Conservation (phyloP, 805 yeast genomes). For the Maudiozyma serrabonitensis region DNA sequence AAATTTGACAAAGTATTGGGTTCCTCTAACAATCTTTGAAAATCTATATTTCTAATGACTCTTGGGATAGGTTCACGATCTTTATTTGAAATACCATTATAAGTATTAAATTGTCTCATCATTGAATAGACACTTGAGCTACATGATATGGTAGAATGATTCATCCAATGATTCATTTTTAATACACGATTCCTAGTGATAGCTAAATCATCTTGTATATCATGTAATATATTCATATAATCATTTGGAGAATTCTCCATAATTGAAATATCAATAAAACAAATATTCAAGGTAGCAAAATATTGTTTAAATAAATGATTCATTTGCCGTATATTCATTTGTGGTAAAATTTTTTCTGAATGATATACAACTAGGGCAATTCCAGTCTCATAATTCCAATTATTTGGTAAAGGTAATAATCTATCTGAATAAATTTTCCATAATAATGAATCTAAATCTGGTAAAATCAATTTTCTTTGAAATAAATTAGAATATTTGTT, state of each 20-base stretch:
- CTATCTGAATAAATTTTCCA: conserved; percentile 16
- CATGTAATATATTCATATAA: conserved; percentile 2
- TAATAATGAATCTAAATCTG: conserved; percentile 11
- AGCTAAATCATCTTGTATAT: conserved; percentile 1
- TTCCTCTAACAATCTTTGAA: conserved; percentile 6
- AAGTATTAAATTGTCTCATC: conserved; percentile 16
- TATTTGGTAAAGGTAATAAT: conserved; percentile 8
- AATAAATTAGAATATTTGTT: conserved; percentile 2
- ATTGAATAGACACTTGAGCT: conserved; percentile 21
- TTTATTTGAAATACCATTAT: background rate
- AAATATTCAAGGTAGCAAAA: conserved; percentile 21
- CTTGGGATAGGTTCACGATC: conserved; percentile 10
- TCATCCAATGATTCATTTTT: conserved; percentile 28
- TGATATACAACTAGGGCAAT: conserved; percentile 16
- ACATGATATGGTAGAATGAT: conserved; percentile 10
- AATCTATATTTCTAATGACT: conserved; percentile 13
- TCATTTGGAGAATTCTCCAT: conserved; percentile 1
- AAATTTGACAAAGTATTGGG: background rate
- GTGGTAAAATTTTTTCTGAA: conserved; percentile 1
- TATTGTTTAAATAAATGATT: conserved; percentile 10
- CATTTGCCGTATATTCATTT: conserved; percentile 9
- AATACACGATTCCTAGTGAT: conserved; percentile 12
- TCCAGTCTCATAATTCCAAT: conserved; percentile 18
- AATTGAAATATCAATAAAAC: conserved; percentile 9
- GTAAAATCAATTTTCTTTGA: conserved; percentile 6